These are phyloP conservation scores for Penicillium sp. DNA, from an alignment of 2,329 filamentous ascomycete species.

Conservation along the genomic window DNA sequence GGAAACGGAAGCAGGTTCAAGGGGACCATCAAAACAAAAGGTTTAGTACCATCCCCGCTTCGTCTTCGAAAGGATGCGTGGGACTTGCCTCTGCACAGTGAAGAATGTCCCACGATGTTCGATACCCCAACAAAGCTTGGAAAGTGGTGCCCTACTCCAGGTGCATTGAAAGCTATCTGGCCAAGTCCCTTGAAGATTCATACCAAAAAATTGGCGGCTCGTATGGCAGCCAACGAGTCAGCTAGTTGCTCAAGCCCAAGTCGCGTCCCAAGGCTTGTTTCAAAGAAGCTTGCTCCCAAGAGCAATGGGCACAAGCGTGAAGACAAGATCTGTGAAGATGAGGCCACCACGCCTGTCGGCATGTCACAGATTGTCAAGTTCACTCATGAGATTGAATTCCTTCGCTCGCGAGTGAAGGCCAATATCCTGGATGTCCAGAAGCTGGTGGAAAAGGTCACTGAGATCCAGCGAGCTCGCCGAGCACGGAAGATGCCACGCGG, in stretches of 20 bases:
- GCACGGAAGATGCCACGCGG: constrained; percentile 35
- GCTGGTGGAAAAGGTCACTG: constrained; percentile 31
- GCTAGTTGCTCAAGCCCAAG: background rate
- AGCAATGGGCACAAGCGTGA: background rate
- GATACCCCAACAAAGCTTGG: background rate
- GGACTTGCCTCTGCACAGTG: background rate
- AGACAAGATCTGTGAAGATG: background rate
- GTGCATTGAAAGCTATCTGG: constrained; percentile 30
- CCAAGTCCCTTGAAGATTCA: constrained; percentile 11
- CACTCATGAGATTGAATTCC: constrained; percentile 30
- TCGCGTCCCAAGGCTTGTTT: background rate
- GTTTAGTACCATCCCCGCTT: constrained; percentile 34
- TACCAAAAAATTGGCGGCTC: background rate
- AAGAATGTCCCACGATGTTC: background rate
- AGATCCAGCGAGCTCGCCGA: constrained; percentile 32
- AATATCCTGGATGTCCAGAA: constrained; percentile 34
- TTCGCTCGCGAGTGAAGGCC: constrained; percentile 32
- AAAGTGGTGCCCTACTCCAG: constrained; percentile 24
- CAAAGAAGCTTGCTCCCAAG: background rate
- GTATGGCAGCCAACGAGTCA: no score
- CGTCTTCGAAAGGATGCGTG: constrained; percentile 28
- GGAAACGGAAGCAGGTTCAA: background rate
- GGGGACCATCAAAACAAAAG: constrained; percentile 8
- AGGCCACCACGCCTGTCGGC: constrained; percentile 6
- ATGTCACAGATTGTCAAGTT: constrained; percentile 25